Percentiles rank a stretch among this genome's conserved stretches.
Conservation (phyloP, 768 basidiomycete species). For the Calocybe gangraenosa region DNA sequence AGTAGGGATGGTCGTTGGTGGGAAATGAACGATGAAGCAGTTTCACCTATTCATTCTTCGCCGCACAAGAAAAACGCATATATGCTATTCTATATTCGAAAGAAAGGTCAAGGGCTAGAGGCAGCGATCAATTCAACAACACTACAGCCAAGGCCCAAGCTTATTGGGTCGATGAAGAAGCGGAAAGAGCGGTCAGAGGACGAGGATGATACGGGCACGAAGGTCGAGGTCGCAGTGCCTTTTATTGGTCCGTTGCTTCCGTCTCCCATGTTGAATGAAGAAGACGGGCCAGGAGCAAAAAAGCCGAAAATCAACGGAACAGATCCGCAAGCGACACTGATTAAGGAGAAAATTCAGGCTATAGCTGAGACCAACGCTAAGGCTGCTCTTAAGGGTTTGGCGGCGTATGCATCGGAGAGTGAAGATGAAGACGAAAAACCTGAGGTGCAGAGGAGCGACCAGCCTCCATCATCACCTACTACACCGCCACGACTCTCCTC, state of each 20-base stretch:
- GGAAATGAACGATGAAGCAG: constrained; percentile 91
- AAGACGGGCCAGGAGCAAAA: constrained; percentile 18
- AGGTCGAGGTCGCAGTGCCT: constrained; percentile 38
- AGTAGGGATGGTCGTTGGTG: constrained; percentile 70
- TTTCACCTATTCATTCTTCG: constrained; percentile 36
- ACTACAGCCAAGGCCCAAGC: constrained; percentile 27
- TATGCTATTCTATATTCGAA: constrained; percentile 86
- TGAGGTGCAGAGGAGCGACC: constrained; percentile 15
- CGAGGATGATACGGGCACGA: constrained; percentile 47
- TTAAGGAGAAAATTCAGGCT: constrained; percentile 54
- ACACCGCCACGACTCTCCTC: constrained; percentile 21
- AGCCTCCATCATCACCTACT: constrained; percentile 8
- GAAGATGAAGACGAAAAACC: constrained; percentile 18
- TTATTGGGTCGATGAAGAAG: constrained; percentile 52
- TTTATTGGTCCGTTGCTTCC: constrained; percentile 71
- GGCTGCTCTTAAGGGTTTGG: constrained; percentile 18
- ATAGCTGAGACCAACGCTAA: constrained; percentile 26
- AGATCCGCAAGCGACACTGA: constrained; percentile 50
- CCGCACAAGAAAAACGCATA: constrained; percentile 83
- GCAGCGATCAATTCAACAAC: constrained; percentile 44
- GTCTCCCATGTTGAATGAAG: constrained; percentile 29
- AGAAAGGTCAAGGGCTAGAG: constrained; percentile 71
- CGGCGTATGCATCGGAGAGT: constrained; percentile 25
- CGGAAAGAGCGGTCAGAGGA: constrained; percentile 32
- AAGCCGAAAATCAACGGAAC: constrained; percentile 18